These are phyloP conservation scores for Trametes versicolor DNA, from an alignment of 1,284 basidiomycete genomes.

Conservation along the genomic window DNA sequence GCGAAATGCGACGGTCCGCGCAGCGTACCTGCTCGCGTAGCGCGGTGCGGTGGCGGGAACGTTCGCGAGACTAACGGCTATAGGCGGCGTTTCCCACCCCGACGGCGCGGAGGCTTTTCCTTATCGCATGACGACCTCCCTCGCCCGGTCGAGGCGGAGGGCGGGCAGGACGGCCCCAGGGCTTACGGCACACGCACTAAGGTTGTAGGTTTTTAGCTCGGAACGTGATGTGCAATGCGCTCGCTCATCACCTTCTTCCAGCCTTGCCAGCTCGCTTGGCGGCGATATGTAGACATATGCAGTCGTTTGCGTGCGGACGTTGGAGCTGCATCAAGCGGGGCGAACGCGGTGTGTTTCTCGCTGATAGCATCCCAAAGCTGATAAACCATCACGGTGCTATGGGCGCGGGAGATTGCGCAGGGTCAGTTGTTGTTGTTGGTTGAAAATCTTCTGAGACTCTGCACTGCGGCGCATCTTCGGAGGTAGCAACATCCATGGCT, in stretches of 20 bases:
- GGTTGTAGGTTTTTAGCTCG: slow-evolving; percentile 15
- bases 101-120: slow-evolving; percentile 26
- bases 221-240: slow-evolving; percentile 15
- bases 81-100: slow-evolving; percentile 21
- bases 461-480: slow-evolving; percentile 15
- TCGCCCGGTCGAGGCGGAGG: slow-evolving; percentile 7
- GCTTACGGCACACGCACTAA: slow-evolving; percentile 13
- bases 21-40: slow-evolving; percentile 1
- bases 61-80: slow-evolving; percentile 19
- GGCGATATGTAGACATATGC: not conserved
- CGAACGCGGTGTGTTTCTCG: not conserved
- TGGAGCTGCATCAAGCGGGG: slow-evolving; percentile 2
- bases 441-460: not conserved
- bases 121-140: slow-evolving; percentile 24
- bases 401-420: slow-evolving; percentile 1
- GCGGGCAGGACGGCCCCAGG: slow-evolving; percentile 1
- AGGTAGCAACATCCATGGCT: not conserved
- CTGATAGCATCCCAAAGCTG: slow-evolving; percentile 3
- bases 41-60: not conserved
- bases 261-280: slow-evolving; percentile 2
- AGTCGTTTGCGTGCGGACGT: not conserved
- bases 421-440: not conserved
- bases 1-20: not conserved
- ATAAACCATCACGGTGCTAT: slow-evolving; percentile 12
- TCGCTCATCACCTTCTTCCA: slow-evolving; percentile 13